Base-by-base conservation (phyloP, 805 yeast genomes). In the Lachancea dasiensis region DNA sequence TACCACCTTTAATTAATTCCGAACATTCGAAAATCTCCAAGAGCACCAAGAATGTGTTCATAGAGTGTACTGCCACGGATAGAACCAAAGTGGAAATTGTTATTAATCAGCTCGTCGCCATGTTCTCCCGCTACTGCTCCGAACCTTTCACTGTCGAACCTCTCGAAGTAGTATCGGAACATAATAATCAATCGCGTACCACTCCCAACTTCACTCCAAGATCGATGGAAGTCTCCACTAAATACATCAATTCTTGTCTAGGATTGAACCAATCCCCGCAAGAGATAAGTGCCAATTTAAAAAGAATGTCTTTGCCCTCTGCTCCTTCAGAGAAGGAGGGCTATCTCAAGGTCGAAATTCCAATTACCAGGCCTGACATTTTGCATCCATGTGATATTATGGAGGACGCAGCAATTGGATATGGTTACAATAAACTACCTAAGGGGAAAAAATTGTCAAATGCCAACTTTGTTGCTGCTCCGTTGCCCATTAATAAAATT, bases 401-500 rank as follows among this genome's bases (percentile, higher is more conserved):
- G 95, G 99, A 92, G 65, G 99, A 92, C 63, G 95, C 90, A 34
- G 98, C 96, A 33, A 82, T 92, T 57, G 94, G 86, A 21, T 92
- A 86, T 59, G 99, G 98, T 41, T 92, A 82, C 72, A 83, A 89
- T 67, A 86, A 85, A 60, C 72, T 92, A 56, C 75, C 73, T 46
- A 86, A 81, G 65, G 79, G 92, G 36, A 75, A 75, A 48, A 86
- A 92, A 56, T 74, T 86, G 48, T 72, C 86, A 22, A 80, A 80
- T 40, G 75, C 95, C 7, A 77, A 82, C 47, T 70, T 75, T 38
- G 81, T 86, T 45, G 95, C 95, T 17, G 72, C 82, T 39, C 87
- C 97, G 29, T 75, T 90, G 59, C 95, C 95, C 40, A 73, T 94
- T 56, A 92, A 92, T 69, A 86, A 85, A 63, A 74, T 92, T 31